Base-by-base conservation (phyloP, 495 filamentous ascomycete genomes). In the Tuber umbilicatum region DNA sequence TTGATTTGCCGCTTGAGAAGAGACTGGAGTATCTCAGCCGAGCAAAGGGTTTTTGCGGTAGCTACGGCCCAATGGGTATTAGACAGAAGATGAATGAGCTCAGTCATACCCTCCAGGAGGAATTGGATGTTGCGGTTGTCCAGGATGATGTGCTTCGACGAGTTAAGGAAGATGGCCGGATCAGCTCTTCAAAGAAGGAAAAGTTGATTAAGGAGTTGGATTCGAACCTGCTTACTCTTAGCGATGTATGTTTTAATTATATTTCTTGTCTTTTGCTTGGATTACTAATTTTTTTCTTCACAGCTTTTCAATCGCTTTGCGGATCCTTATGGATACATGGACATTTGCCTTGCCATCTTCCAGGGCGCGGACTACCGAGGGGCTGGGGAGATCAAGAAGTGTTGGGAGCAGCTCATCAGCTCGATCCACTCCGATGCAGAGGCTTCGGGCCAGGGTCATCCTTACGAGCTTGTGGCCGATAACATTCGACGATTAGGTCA, bases 51-150 rank as follows among this genome's bases (percentile, higher is more conserved):
- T 82, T 78, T 67, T 82, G 81, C 70, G 72, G 78, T 43, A 81
- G 75, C 27, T 80, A 80, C 71, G 81, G 81, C 5, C 75, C 81
- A 12, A 75, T 77, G 74, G 80, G 79, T 17, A 74, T 73, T 5
- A 73, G 81, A 43, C 81, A 82, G 69, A 81, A 76, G 76, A 82
- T 82, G 81, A 82, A 82, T 70, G 81, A 82, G 47, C 86, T 98
- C 40, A 86, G 93, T 43, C 91, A 94, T 74, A 89, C 93, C 71
- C 89, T 97, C 37, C 89, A 90, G 12, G 94, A 94, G 78, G 87
- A 97, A 16, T 89, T 99, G 40, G 96, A 98, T 78, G 88, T 98
- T 41, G 94, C 94, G 31, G 94, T 94, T 78, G 93, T 99, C 75
- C 95, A 99, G 83, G 92, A 97, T 79, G 95, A 98, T 78, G 83